Evolutionary conservation across 768 basidiomycete genomes (phyloP).

Genomic region (Boletellus sp.): DNA sequence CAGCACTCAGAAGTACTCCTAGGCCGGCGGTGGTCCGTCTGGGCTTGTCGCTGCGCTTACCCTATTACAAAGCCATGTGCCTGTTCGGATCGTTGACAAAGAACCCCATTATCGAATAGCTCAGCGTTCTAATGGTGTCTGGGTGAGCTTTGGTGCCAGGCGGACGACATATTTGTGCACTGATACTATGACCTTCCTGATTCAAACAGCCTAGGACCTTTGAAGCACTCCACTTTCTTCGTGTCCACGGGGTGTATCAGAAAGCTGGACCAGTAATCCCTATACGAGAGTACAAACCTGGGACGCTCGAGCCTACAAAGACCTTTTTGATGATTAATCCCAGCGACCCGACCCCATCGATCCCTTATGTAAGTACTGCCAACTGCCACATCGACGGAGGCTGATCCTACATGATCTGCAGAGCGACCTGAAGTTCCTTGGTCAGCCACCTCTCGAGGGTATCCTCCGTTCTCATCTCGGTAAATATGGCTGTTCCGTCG

Average conservation of each 20-base stretch:
- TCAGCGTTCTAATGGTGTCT: conserved; percentile 38
- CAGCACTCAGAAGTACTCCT: neutral
- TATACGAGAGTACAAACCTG: conserved; percentile 34
- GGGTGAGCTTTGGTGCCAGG: conserved; percentile 31
- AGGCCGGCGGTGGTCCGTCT: conserved; percentile 30
- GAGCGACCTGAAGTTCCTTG: conserved; percentile 13
- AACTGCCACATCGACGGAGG: neutral
- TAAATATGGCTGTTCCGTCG: conserved; percentile 30
- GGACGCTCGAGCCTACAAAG: conserved; percentile 15
- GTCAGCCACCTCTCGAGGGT: conserved; percentile 31
- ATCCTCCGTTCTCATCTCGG: conserved; percentile 18
- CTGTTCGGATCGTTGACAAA: conserved; percentile 52
- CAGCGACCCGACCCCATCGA: conserved; percentile 21
- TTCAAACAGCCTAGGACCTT: conserved; percentile 32
- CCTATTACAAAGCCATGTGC: conserved; percentile 40
- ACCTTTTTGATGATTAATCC: neutral
- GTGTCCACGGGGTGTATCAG: conserved; percentile 37
- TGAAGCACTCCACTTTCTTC: conserved; percentile 41
- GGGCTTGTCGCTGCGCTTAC: conserved; percentile 32
- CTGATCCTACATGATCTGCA: neutral
- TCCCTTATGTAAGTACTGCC: conserved; percentile 23
- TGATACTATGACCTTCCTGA: neutral
- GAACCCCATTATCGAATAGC: conserved; percentile 33
- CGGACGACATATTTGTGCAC: too few species aligned
- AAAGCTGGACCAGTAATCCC: conserved; percentile 24